Base-by-base conservation (phyloP, 805 yeast species). In the Saccharomycopsis babjevae region DNA sequence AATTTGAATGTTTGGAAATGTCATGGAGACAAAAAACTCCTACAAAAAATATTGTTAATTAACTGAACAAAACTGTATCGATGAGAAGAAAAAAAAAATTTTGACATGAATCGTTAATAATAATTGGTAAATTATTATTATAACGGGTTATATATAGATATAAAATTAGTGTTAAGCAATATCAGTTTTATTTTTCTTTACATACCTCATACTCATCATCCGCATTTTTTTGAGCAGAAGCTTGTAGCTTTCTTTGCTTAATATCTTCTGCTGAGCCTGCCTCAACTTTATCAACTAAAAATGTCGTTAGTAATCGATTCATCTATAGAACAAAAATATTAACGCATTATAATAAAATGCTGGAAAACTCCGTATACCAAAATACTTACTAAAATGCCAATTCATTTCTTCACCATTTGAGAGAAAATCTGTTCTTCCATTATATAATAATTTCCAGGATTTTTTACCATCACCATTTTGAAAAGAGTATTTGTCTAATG, bases 251-350 rank as follows among this genome's bases (percentile, higher is more conserved):
- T 68, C 91, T 78, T 16, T 81, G 80, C 66, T 80, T 82, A 59
- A 90, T 83, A 71, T 91, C 97, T 57, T 86, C 96, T 65, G 85
- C 89, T 2, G 96, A 88, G 11, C 97, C 97, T 5, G 97, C 96
- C 73, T 89, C 97, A 66, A 82, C 85, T 20, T 82, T 83, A 61
- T 77, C 69, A 39, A 67, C 74, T 61, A 52, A n/a, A 40, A 39
- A 32, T 6, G n/a, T 22, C 18, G 63, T 57, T 60, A 60, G 58
- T 60, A 54, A 43, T 1, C 28, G 4, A 46, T 5, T 22, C 2
- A 8, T 22, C 6, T 13, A 10, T 46, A 22, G 32, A n/a, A 38
- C 40, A 5, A 38, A 38, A 38, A 13, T 15, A 8, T 54, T 15
- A 13, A 22, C 15, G 30, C 11, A 11, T 6, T 7, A 58, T 38